These are phyloP conservation scores for Colletotrichum simmondsii DNA, from an alignment of 2,329 filamentous ascomycete species.

Conservation along the genomic window DNA sequence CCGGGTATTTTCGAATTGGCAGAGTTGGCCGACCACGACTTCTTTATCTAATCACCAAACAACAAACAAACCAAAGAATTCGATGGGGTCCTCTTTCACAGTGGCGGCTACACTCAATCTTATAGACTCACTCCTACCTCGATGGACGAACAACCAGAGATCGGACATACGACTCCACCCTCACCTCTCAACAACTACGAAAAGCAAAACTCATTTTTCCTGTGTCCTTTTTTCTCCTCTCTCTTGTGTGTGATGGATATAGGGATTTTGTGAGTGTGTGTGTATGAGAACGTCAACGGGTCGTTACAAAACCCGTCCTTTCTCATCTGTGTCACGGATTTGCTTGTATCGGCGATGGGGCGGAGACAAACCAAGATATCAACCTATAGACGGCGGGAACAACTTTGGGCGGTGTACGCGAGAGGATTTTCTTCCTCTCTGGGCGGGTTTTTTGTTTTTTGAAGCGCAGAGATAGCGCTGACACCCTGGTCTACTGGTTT, in stretches of 20 bases:
- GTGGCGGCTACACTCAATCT: conserved; percentile 15
- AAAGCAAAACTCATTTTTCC: conserved; percentile 17
- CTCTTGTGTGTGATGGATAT: not conserved
- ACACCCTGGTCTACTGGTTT: conserved; percentile 11
- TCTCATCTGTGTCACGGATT: conserved; percentile 14
- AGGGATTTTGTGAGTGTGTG: not conserved
- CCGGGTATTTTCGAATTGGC: conserved; percentile 22
- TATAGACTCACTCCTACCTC: conserved; percentile 28
- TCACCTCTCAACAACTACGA: conserved; percentile 18
- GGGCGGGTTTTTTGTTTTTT: not conserved
- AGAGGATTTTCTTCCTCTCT: not conserved
- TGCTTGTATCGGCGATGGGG: conserved; percentile 4
- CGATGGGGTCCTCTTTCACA: conserved; percentile 1
- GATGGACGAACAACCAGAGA: conserved; percentile 23
- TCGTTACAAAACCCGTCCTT: not conserved
- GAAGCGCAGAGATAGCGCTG: conserved; percentile 2
- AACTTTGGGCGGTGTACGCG: conserved; percentile 12
- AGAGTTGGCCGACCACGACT: conserved; percentile 28
- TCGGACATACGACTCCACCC: conserved; percentile 24
- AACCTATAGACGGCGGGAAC: conserved; percentile 28
- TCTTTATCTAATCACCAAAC: conserved; percentile 23
- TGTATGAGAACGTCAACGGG: conserved; percentile 6
- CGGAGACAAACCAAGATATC: conserved; percentile 17
- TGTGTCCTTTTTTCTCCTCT: conserved; percentile 3
- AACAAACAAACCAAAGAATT: conserved; percentile 17